phyloP scores from a whole-genome alignment of 768 basidiomycete species.

The Suillus weaverae region DNA sequence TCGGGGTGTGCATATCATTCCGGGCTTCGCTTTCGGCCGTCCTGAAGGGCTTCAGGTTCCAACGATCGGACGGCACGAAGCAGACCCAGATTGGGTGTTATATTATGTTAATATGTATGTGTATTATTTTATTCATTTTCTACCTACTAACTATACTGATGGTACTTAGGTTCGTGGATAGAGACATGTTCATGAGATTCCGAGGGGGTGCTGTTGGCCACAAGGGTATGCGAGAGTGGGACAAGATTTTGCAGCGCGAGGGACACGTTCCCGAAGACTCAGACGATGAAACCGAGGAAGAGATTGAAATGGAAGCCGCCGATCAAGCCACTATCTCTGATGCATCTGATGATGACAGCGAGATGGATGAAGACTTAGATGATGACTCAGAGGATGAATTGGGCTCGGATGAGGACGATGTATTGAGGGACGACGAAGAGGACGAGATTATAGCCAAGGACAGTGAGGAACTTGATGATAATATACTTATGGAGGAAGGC shows the following conservation, averaged over 20 bases:
- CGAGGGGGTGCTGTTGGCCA: constrained; percentile 34
- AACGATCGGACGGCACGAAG: constrained; percentile 6
- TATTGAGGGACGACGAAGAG: not conserved
- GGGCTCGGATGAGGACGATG: not conserved
- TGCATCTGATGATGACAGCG: too few species aligned
- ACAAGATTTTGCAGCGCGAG: not conserved
- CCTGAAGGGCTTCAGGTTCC: constrained; percentile 13
- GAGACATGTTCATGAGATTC: constrained; percentile 32
- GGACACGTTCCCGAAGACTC: not conserved
- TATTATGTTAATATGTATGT: constrained; percentile 37
- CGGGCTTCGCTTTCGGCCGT: constrained; percentile 32
- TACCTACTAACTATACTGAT: not conserved
- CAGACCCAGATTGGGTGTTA: constrained; percentile 28
- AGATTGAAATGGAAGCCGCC: not conserved
- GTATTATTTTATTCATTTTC: not conserved
- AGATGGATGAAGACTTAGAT: too few species aligned
- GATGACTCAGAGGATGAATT: not conserved
- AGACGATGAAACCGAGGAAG: not conserved
- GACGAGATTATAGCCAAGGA: not conserved
- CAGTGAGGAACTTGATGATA: not conserved
- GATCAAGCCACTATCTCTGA: too few species aligned
- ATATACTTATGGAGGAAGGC: not conserved
- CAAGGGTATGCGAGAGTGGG: constrained; percentile 14
- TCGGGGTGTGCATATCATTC: constrained; percentile 42
- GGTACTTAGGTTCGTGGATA: constrained; percentile 36